phyloP scores from a whole-genome alignment of 106 monocot species.

The Allium sativum region DNA sequence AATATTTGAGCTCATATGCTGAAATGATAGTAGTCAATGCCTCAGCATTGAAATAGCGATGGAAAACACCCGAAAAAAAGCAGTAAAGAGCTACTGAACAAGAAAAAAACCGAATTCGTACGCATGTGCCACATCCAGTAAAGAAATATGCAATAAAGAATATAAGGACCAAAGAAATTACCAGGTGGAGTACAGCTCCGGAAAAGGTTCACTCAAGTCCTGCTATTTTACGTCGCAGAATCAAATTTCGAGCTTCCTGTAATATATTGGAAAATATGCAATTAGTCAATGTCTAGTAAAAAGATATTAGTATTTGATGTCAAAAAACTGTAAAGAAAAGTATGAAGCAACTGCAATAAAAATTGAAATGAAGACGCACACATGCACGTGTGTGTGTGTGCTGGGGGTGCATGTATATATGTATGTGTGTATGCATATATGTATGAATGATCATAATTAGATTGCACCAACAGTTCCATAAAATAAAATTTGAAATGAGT shows the following conservation, averaged over 20 bases:
- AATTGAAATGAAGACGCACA: not conserved
- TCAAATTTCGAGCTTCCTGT: constrained; percentile 5
- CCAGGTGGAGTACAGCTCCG: not conserved
- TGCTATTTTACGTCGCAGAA: not conserved
- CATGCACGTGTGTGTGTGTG: not conserved
- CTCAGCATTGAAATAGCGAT: too few species aligned
- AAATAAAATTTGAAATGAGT: too few species aligned
- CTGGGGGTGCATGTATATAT: too few species aligned
- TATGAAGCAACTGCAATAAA: too few species aligned
- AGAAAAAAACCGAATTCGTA: too few species aligned
- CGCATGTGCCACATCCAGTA: too few species aligned
- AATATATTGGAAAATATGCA: not conserved
- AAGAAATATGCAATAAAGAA: not conserved
- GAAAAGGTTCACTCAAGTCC: not conserved
- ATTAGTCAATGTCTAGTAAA: not conserved
- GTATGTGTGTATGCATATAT: not conserved
- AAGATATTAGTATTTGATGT: not conserved
- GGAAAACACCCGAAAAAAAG: too few species aligned
- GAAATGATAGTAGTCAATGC: too few species aligned
- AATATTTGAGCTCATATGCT: too few species aligned
- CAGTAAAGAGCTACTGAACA: too few species aligned
- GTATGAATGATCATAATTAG: not conserved
- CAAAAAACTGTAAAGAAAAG: not conserved
- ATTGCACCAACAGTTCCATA: not conserved
- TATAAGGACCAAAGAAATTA: not conserved